Conservation (phyloP, 2,329 filamentous ascomycete species). For the Penicillium sp. region DNA sequence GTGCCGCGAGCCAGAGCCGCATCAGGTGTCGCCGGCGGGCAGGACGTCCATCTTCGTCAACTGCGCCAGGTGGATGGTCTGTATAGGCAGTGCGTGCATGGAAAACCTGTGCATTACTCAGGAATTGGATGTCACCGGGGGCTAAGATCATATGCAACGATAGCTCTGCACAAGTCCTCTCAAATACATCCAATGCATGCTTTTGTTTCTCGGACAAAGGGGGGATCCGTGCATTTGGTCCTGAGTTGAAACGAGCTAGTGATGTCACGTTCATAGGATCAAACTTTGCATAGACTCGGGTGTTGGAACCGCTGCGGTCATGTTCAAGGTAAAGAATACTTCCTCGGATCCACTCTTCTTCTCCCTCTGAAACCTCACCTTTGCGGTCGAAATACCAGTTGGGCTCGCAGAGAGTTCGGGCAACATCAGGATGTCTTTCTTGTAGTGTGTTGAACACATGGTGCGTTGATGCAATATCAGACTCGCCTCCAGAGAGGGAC, state of each 20-base stretch:
- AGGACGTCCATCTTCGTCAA: constrained; percentile 23
- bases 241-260: constrained; percentile 68
- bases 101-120: constrained; percentile 31
- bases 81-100: constrained; percentile 32
- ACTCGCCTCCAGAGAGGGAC: constrained; percentile 78
- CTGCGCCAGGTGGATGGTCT: constrained; percentile 24
- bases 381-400: constrained; percentile 92
- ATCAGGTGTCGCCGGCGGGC: constrained; percentile 28
- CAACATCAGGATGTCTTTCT: constrained; percentile 72
- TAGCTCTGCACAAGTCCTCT: constrained; percentile 26
- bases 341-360: constrained; percentile 71
- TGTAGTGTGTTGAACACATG: constrained; percentile 78
- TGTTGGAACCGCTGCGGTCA: constrained; percentile 50
- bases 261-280: constrained; percentile 78
- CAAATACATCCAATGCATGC: constrained; percentile 27
- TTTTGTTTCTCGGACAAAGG: constrained; percentile 28
- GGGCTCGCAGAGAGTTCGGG: constrained; percentile 69
- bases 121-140: constrained; percentile 32
- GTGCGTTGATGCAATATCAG: constrained; percentile 74
- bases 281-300: constrained; percentile 69
- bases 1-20: constrained; percentile 29
- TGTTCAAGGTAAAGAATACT: constrained; percentile 75
- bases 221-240: constrained; percentile 29
- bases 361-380: constrained; percentile 73
- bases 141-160: constrained; percentile 30